Conservation (phyloP, 805 yeast genomes). For the Candida berthetii region DNA sequence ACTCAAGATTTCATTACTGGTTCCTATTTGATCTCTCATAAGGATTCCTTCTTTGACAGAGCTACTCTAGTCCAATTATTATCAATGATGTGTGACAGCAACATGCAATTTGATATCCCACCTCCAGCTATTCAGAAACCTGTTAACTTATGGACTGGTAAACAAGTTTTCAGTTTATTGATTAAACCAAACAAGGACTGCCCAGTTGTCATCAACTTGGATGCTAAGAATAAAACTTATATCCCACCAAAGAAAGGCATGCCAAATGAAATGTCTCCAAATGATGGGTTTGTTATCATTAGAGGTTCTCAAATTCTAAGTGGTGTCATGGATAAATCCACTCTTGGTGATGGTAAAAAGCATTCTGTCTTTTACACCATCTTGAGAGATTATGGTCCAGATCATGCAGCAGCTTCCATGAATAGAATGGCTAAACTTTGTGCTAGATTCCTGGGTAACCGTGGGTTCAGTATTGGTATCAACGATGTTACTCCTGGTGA, state of each 20-base stretch:
- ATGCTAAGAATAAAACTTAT: conserved; percentile 90
- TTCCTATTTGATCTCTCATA: conserved; percentile 84
- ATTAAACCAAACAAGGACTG: conserved; percentile 76
- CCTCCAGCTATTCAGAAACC: conserved; percentile 95
- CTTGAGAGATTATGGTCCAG: conserved; percentile 93
- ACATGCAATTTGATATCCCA: conserved; percentile 83
- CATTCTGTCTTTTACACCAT: conserved; percentile 95
- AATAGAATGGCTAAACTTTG: conserved; percentile 99
- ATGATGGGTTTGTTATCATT: conserved; percentile 90
- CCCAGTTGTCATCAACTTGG: conserved; percentile 82
- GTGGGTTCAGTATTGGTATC: conserved; percentile 97
- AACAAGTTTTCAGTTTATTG: conserved; percentile 84
- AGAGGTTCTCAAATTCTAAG: conserved; percentile 84
- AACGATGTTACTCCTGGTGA: conserved; percentile 93
- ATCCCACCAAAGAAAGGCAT: conserved; percentile 65
- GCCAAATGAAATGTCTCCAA: conserved; percentile 94
- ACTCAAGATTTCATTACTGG: conserved; percentile 99
- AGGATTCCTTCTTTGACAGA: conserved; percentile 89
- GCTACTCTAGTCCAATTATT: conserved; percentile 77
- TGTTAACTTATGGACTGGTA: conserved; percentile 90
- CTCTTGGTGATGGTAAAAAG: conserved; percentile 96
- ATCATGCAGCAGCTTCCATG: conserved; percentile 94
- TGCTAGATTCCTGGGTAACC: conserved; percentile 89
- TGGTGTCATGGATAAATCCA: conserved; percentile 96
- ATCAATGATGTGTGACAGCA: conserved; percentile 95